Evolutionary conservation across 306 rosid genomes (phyloP), one percentile per base, ranked within the genome.

Genomic region (Prunus campanulata): DNA sequence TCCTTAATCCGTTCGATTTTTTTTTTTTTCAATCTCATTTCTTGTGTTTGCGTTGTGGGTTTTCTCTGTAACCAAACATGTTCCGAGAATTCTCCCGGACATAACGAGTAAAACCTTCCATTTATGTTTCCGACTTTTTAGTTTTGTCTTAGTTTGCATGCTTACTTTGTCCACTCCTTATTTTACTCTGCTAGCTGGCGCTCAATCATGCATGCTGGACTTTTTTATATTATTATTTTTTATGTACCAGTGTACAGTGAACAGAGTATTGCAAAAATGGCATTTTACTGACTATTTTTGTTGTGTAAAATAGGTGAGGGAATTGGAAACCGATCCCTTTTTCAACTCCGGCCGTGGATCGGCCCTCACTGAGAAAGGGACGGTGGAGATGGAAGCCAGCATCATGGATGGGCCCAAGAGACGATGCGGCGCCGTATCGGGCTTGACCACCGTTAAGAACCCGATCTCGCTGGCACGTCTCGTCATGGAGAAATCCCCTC

Each of bases 261-360:
- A 4, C 18, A 16, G 6, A 51, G 56, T 14, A 5, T 12, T 51
- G 56, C 56, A 15, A 19, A 25, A 3, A 30, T 30, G 12, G 19
- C 2, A 27, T 72, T 74, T 46, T 54, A 42, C 24, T 18, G 14
- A 39, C 9, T 66, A 9, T 25, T 67, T 74, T 74, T 50, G 52
- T 51, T 22, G 22, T 48, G 35, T 48, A 18, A 66, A 49, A 63
- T 71, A 96, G 99, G 97, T 92, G 29, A 80, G 93, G 72, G 90
- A 92, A 71, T 70, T 92, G 65, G 99, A 96, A 71, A 85, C 92
- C 0, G 91, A 96, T 81, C 99, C 99, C 0, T 60, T 91, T 60
- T 96, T 92, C 77, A 96, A 96, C 61, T 96, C 99, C 0, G 99
- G 99, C 2, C 93, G 98, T 70, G 99, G 98, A 80, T 92, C 99